Evolutionary conservation across 2,329 filamentous ascomycete genomes (phyloP).

Genomic region (Pseudocercospora fuligena): DNA sequence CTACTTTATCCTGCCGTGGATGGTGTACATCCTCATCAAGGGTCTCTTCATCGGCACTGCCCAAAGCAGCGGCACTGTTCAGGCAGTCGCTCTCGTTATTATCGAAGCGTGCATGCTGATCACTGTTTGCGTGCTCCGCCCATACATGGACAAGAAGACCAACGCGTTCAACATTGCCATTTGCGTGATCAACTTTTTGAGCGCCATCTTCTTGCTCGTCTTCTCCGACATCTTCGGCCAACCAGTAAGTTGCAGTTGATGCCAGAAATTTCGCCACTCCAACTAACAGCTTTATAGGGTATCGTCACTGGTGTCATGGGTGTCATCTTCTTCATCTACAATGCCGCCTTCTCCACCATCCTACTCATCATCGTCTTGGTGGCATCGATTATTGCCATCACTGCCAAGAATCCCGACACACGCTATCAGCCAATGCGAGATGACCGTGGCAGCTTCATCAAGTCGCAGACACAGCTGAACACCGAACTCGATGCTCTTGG

Average conservation of each 20-base stretch:
- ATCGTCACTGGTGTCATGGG: conserved; percentile 88
- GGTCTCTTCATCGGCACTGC: conserved; percentile 84
- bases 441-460: conserved; percentile 95
- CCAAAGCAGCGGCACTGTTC: conserved; percentile 71
- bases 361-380: conserved; percentile 82
- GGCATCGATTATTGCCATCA: conserved; percentile 76
- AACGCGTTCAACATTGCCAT: conserved; percentile 97
- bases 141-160: conserved; percentile 99
- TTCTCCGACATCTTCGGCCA: conserved; percentile 87
- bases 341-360: conserved; percentile 81
- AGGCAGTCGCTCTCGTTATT: conserved; percentile 81
- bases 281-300: conserved; percentile 47
- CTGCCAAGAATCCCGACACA: conserved; percentile 91
- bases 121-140: conserved; percentile 76
- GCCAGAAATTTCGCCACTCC: background rate
- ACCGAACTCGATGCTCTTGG: conserved; percentile 90
- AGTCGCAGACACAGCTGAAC: conserved; percentile 84
- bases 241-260: conserved; percentile 59
- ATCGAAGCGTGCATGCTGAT: conserved; percentile 82
- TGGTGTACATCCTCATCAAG: conserved; percentile 83
- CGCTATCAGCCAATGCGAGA: conserved; percentile 97
- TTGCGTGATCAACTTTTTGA: conserved; percentile 85
- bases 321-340: conserved; percentile 85
- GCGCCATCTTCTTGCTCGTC: conserved; percentile 84
- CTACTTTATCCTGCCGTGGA: conserved; percentile 85